These are phyloP conservation scores for Sindora glabra DNA, from an alignment of 306 rosid species.

Conservation along the genomic window DNA sequence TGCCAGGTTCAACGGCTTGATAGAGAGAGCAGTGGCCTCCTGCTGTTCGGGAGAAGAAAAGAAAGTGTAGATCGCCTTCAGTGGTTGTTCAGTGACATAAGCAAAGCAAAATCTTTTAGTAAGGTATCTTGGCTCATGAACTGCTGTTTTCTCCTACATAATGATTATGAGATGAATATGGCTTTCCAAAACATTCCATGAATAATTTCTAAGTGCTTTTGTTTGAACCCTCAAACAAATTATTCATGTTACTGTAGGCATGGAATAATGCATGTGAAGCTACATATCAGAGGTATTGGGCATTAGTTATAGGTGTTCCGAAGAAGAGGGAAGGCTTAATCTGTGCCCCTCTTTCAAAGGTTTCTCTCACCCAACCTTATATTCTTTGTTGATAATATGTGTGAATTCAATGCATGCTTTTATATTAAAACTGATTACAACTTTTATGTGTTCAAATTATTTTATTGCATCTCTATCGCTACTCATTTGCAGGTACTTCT, in stretches of 20 bases:
- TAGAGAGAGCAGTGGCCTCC: conserved; percentile 51
- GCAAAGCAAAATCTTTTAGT: conserved; percentile 18
- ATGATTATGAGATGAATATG: too few species aligned
- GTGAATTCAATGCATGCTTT: too few species aligned
- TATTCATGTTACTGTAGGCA: conserved; percentile 32
- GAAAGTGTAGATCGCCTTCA: conserved; percentile 39
- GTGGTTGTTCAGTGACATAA: conserved; percentile 30
- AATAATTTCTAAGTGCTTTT: too few species aligned
- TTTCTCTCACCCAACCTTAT: not conserved
- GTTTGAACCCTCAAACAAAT: too few species aligned
- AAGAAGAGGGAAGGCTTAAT: conserved; percentile 48
- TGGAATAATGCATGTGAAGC: conserved; percentile 41
- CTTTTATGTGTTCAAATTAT: not conserved
- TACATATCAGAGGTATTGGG: conserved; percentile 50
- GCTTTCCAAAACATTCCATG: too few species aligned
- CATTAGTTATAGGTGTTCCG: conserved; percentile 48
- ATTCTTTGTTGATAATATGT: too few species aligned
- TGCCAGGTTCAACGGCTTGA: conserved; percentile 65
- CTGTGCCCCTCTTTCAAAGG: conserved; percentile 53
- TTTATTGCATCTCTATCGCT: conserved; percentile 1
- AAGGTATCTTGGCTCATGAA: too few species aligned
- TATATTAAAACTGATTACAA: not conserved
- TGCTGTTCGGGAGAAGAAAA: conserved; percentile 51
- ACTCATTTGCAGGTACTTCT: conserved; percentile 64
- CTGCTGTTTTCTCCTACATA: too few species aligned